Base-by-base conservation (phyloP, 2,329 filamentous ascomycete species). In the Drechslera avenae region DNA sequence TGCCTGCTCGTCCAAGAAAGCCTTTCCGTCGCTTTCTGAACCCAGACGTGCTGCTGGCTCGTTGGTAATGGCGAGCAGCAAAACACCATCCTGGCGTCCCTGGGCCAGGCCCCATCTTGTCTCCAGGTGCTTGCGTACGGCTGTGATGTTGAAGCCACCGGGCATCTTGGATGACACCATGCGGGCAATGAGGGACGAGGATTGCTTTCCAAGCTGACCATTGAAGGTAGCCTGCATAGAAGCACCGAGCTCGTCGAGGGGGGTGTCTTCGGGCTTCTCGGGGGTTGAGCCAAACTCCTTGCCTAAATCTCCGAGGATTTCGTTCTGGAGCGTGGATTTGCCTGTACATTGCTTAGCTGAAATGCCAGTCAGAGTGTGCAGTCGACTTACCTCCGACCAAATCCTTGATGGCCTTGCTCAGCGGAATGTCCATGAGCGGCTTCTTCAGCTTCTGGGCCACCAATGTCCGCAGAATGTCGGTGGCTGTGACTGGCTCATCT, bases 151-250 rank as follows among this genome's bases (percentile, higher is more conserved):
- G 85, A 99, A 99, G 56, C 94, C 94, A 79, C 93, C 94, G 39
- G 94, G 94, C 94, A 99, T 99, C 79, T 99, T 99, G 23, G 94
- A 97, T 2, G 94, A 97, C 35, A 99, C 94, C 73, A 99, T 81
- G 63, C 94, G 88, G 41, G 94, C 94, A 73, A 99, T 88, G 50
- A 99, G 84, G 2, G 92, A 95, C 46, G 90, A 88, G 0, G 94
- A 96, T 66, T 97, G 92, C 79, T 99, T 99, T 75, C 94, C 94
- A 55, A 99, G 86, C 78, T 96, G 93, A 64, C 94, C 94, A 77
- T 97, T 94, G 79, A 99, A 99, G n/a, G 93, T 97, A 39, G 90
- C 87, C 78, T 99, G 94, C 89, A 99, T 96, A 7, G 94, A 82
- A 46, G 90, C 91, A 80, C 92, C 90, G 53, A 99, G 83, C 78